Conservation (phyloP, 78 protist species). For the Protostelium mycophagum region DNA sequence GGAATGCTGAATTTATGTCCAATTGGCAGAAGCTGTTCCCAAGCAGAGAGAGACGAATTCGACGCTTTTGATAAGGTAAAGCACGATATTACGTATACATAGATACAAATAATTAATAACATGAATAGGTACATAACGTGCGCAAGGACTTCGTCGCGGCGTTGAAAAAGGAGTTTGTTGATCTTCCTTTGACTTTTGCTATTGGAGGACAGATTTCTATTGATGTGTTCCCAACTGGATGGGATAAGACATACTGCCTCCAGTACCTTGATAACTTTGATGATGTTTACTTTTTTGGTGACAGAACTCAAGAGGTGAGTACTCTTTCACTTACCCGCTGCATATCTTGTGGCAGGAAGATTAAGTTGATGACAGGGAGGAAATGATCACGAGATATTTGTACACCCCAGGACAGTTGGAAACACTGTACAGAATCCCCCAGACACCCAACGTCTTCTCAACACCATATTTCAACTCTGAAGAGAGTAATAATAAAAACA, state of each 20-base stretch:
- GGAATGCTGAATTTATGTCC: constrained; percentile 99
- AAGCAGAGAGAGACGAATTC: constrained; percentile 93
- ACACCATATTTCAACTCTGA: background rate
- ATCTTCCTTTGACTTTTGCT: constrained; percentile 71
- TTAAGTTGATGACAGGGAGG: background rate
- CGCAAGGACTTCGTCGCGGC: constrained; percentile 76
- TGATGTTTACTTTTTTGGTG: constrained; percentile 98
- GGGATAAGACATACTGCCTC: constrained; percentile 98
- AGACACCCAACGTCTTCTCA: background rate
- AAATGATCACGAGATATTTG: background rate
- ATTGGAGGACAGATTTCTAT: constrained; percentile 98
- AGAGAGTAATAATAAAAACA: no score
- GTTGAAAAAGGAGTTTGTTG: constrained; percentile 69
- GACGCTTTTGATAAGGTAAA: constrained; percentile 74
- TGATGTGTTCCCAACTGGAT: constrained; percentile 97
- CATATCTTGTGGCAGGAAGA: background rate
- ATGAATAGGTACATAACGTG: constrained; percentile 61
- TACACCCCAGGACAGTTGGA: background rate
- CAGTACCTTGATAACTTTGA: constrained; percentile 59
- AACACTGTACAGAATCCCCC: background rate
- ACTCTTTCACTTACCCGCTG: no score
- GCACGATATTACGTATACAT: background rate
- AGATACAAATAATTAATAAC: background rate
- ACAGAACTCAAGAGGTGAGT: constrained; percentile 83
- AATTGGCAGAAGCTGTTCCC: constrained; percentile 97